Base-by-base conservation (phyloP, 1,139 yeast species). In the Candida sp. region DNA sequence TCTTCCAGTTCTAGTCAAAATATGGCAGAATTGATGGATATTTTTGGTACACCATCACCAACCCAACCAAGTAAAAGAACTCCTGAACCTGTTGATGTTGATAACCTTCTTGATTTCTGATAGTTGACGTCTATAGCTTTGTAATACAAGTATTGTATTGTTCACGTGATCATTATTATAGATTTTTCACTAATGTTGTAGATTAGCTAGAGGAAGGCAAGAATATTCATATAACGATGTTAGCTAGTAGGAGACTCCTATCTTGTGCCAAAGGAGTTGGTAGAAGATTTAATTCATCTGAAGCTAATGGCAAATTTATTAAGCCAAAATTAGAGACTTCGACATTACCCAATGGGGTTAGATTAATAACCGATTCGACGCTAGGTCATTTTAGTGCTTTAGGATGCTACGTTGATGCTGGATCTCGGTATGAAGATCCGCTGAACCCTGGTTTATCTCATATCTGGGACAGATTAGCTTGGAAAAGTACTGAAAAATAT, bases 301-400 rank as follows among this genome's bases (percentile, higher is more conserved):
- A 22, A 27, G 29, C 44, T 1, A 36, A 36, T 4, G 40, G 45
- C 5, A 33, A 39, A 22, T 46, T 53, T 32, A 45, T 51, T 33
- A 54, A 49, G 29, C 65, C 70, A n/a, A 57, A 61, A 44, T 59
- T 69, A 23, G 66, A 70, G 44, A 56, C 82, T 50, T 70, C 85
- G 5, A 79, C 83, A 0, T 70, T 91, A 34, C 56, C 77, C 11
- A 93, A 90, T 64, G 98, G 98, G 3, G 69, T 91, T 36, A 73
- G 86, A 49, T 84, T 93, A 7, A 93, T 90, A 15, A 84, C 96
- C 2, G 95, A 89, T 50, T 82, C 89, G 36, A 78, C 87, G 0
- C 95, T 97, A 1, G 93, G 96, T 27, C 96, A 91, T 62, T 93
- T 93, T 61, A 77, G 93, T 43, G 96, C 97, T 0, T 66, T 91